These are phyloP conservation scores for Poronia punctata DNA, from an alignment of 495 filamentous ascomycete genomes.

Conservation along the genomic window DNA sequence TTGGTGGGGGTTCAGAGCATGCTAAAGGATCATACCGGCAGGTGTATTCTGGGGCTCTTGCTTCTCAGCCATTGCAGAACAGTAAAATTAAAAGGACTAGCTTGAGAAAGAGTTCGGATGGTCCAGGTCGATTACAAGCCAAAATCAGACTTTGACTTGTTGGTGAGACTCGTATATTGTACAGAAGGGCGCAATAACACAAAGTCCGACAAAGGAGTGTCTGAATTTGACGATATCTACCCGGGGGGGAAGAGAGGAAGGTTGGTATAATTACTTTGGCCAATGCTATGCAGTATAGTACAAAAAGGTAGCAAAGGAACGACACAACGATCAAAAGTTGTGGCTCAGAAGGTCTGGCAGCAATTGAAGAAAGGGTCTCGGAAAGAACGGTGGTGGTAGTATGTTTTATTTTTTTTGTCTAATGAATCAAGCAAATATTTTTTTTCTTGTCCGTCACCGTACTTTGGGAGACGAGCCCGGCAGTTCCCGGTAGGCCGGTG, in stretches of 20 bases:
- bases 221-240: too few relatives aligned
- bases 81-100: conserved; percentile 9
- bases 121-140: too few relatives aligned
- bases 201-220: conserved; percentile 18
- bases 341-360: conserved; percentile 2
- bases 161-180: conserved; percentile 1
- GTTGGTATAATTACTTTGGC: conserved; percentile 19
- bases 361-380: conserved; percentile 26
- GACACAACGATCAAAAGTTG: conserved; percentile 27
- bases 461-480: conserved; percentile 13
- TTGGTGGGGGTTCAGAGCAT: neutral
- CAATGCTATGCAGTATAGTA: conserved; percentile 21
- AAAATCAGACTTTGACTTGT: too few relatives aligned
- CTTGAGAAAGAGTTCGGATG: neutral
- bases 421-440: conserved; percentile 8
- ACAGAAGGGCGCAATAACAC: conserved; percentile 14
- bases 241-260: too few relatives aligned
- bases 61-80: conserved; percentile 21
- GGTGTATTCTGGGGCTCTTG: conserved; percentile 10
- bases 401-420: neutral
- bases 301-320: conserved; percentile 32
- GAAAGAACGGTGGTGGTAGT: conserved; percentile 21
- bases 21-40: conserved; percentile 10
- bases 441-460: conserved; percentile 7
- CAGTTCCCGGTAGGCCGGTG: conserved; percentile 27